Evolutionary conservation across 805 yeast species (phyloP).

Genomic region (Tetrapisispora taiwanensis): DNA sequence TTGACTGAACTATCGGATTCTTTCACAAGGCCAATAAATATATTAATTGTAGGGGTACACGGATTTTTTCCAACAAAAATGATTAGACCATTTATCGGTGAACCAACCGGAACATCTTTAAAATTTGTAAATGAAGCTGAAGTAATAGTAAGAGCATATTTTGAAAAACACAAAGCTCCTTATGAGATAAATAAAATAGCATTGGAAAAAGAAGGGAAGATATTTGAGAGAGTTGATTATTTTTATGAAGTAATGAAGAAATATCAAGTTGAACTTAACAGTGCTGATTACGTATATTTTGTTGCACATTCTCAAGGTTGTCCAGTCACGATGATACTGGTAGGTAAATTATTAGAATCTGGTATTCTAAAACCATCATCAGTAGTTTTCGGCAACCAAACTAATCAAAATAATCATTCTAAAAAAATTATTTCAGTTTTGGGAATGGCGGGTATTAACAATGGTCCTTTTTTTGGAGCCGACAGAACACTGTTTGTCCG

Average conservation of each 20-base stretch:
- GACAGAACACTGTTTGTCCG: conserved; percentile 76
- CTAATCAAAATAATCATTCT: conserved; percentile 4
- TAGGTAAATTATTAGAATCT: conserved; percentile 61
- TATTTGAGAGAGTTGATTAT: conserved; percentile 74
- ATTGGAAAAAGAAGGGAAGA: conserved; percentile 85
- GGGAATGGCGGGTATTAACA: conserved; percentile 92
- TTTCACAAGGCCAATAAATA: conserved; percentile 37
- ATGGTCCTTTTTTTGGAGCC: conserved; percentile 90
- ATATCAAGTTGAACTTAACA: conserved; percentile 42
- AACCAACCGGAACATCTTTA: conserved; percentile 92
- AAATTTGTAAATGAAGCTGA: conserved; percentile 90
- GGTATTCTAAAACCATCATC: conserved; percentile 35
- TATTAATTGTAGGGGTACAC: conserved; percentile 84
- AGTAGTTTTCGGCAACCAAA: conserved; percentile 12
- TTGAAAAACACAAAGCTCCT: conserved; percentile 31
- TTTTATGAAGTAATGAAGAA: conserved; percentile 62
- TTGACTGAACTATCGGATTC: conserved; percentile 14
- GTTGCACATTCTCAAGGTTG: conserved; percentile 96
- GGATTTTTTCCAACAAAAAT: conserved; percentile 90
- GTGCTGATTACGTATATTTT: conserved; percentile 82
- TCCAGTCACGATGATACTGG: conserved; percentile 73
- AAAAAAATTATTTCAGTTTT: conserved; percentile 54
- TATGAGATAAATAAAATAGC: conserved; percentile 80
- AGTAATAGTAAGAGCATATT: conserved; percentile 60
- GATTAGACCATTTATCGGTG: conserved; percentile 80